Conservation (phyloP, 2,329 filamentous ascomycete genomes). For the Coniochaeta sp. region DNA sequence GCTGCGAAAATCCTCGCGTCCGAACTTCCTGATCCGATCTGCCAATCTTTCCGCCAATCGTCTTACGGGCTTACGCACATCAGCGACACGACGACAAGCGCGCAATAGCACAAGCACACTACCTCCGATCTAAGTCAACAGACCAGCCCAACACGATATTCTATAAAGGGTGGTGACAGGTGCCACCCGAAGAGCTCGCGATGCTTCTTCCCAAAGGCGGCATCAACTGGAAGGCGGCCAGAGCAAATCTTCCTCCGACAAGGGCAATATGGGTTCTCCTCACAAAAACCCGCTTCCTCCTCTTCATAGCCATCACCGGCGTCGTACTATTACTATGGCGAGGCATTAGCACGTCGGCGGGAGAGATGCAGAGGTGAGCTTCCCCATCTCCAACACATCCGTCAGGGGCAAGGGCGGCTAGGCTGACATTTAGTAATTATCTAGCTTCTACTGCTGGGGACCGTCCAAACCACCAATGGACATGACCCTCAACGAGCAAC, state of each 20-base stretch:
- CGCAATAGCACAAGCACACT: not conserved
- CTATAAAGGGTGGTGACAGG: slow-evolving; percentile 35
- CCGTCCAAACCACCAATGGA: slow-evolving; percentile 93
- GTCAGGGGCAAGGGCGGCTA: no score
- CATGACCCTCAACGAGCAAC: slow-evolving; percentile 87
- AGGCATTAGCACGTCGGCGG: slow-evolving; percentile 70
- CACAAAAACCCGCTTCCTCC: slow-evolving; percentile 70
- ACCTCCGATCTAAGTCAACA: no score
- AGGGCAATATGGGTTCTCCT: slow-evolving; percentile 64
- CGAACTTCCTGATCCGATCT: not conserved
- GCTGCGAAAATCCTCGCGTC: not conserved
- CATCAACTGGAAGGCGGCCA: slow-evolving; percentile 87
- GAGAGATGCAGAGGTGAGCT: slow-evolving; percentile 83
- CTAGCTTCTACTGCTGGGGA: slow-evolving; percentile 94
- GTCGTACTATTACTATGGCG: slow-evolving; percentile 81
- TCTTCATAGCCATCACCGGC: slow-evolving; percentile 63
- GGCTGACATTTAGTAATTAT: slow-evolving; percentile 8
- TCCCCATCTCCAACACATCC: not conserved
- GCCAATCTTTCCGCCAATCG: not conserved
- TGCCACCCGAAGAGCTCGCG: slow-evolving; percentile 31
- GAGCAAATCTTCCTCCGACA: slow-evolving; percentile 68
- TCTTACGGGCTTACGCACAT: not conserved
- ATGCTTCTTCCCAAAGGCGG: slow-evolving; percentile 92
- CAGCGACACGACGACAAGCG: not conserved
- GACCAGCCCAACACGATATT: no score